phyloP scores from a whole-genome alignment of 225 moss, liverwort and hornwort genomes.

The Sphagnum tenellum region DNA sequence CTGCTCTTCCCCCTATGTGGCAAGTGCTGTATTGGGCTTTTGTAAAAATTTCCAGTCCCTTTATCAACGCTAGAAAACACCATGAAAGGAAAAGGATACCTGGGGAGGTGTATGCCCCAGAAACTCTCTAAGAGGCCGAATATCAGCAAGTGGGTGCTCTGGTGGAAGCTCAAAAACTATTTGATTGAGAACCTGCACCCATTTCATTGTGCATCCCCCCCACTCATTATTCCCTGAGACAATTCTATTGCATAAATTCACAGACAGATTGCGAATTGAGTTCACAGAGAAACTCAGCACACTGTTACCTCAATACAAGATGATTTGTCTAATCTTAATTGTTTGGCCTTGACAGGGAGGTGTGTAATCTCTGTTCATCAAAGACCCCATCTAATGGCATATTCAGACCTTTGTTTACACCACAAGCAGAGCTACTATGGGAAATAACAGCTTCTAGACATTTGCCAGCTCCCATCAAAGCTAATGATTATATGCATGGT shows the following conservation, averaged over 20 bases:
- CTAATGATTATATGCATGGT: too few species aligned
- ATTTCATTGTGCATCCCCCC: background rate
- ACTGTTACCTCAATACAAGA: background rate
- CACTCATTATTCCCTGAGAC: background rate
- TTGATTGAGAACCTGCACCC: conserved; percentile 83
- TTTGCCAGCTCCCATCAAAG: too few species aligned
- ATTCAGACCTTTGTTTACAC: too few species aligned
- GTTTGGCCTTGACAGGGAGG: background rate
- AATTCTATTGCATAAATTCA: background rate
- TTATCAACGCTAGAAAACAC: too few species aligned
- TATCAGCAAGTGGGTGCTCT: conserved; percentile 95
- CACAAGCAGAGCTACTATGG: too few species aligned
- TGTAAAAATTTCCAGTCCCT: background rate
- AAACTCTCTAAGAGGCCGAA: conserved; percentile 87
- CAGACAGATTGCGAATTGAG: background rate
- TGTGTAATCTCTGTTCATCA: background rate
- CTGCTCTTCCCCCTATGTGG: too few species aligned
- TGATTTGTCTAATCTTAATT: background rate
- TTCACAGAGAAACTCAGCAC: background rate
- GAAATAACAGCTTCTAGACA: too few species aligned
- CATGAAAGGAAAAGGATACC: conserved; percentile 18
- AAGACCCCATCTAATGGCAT: background rate
- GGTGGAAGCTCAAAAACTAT: conserved; percentile 97
- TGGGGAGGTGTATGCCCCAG: conserved; percentile 98
- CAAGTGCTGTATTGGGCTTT: too few species aligned